Percentiles rank a stretch among this genome's conserved stretches.
phyloP scores from a whole-genome alignment of 164 flowering plant species.

The Sextonia rubra region DNA sequence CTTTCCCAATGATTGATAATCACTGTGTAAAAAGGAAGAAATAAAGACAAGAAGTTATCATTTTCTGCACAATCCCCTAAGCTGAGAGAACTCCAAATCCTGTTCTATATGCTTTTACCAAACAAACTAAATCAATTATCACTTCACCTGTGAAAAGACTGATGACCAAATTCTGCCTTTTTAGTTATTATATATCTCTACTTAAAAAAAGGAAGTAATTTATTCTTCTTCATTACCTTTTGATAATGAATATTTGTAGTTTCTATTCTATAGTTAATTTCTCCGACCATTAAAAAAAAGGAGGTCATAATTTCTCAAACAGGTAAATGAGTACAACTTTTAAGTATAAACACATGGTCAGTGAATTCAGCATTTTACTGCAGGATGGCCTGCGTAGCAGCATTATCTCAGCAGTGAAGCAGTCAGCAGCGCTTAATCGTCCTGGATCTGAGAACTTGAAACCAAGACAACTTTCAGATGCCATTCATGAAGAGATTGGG shows the following conservation, averaged over 20 bases:
- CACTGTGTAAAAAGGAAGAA: no score
- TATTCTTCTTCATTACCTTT: not conserved
- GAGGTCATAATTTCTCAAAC: no score
- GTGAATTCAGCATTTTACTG: slow-evolving; percentile 9
- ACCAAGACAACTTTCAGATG: slow-evolving; percentile 82
- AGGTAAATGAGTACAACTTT: not conserved
- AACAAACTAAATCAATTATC: no score
- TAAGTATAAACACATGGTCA: not conserved
- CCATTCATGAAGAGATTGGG: slow-evolving; percentile 78
- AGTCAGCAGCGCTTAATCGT: slow-evolving; percentile 66
- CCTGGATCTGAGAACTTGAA: slow-evolving; percentile 70
- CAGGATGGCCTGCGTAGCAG: slow-evolving; percentile 75
- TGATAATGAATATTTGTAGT: not conserved
- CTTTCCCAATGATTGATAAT: no score
- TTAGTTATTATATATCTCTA: no score
- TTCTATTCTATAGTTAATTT: not conserved
- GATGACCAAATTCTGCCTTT: no score
- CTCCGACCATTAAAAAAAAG: not conserved
- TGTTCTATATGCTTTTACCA: no score
- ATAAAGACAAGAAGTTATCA: no score
- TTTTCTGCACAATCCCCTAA: no score
- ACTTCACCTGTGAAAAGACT: no score
- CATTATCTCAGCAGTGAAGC: slow-evolving; percentile 57
- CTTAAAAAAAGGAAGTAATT: not conserved
- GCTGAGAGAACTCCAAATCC: no score